Evolutionary conservation across 768 basidiomycete species (phyloP).

Genomic region (Tylopilus intermedius): DNA sequence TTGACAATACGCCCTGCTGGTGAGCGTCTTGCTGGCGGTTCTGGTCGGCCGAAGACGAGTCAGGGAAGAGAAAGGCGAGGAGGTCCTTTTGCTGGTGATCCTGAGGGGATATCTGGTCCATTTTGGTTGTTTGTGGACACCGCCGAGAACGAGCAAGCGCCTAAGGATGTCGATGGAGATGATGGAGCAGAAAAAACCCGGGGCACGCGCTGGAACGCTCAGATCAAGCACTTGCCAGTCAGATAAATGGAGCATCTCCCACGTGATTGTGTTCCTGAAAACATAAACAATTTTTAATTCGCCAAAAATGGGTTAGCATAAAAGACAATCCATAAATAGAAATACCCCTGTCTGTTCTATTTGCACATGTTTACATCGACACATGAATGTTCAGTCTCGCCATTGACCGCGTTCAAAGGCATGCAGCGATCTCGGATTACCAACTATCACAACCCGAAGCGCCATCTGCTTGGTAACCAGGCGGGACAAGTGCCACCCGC

Average conservation of each 20-base stretch:
- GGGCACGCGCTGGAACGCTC: background rate
- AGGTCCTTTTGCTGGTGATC: conserved; percentile 35
- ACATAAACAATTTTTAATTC: background rate
- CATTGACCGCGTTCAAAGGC: background rate
- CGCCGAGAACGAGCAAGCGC: background rate
- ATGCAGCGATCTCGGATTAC: conserved; percentile 31
- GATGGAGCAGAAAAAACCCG: conserved; percentile 5
- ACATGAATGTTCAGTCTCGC: no score
- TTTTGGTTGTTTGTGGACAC: background rate
- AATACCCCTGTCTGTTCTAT: background rate
- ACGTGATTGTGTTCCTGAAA: conserved; percentile 1
- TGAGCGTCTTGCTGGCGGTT: conserved; percentile 22
- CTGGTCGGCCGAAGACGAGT: conserved; percentile 20
- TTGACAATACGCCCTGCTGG: conserved; percentile 13
- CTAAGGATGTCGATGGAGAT: conserved; percentile 1
- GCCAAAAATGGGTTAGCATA: background rate
- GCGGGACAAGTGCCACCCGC: conserved; percentile 56
- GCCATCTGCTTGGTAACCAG: conserved; percentile 52
- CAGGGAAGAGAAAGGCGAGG: conserved; percentile 32
- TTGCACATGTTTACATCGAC: conserved; percentile 6
- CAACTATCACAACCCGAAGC: conserved; percentile 51
- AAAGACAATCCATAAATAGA: background rate
- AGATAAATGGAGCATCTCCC: background rate
- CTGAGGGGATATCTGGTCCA: conserved; percentile 25
- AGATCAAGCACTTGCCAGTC: background rate